Conservation (phyloP, 306 rosid species). For the Rosa multiflora region DNA sequence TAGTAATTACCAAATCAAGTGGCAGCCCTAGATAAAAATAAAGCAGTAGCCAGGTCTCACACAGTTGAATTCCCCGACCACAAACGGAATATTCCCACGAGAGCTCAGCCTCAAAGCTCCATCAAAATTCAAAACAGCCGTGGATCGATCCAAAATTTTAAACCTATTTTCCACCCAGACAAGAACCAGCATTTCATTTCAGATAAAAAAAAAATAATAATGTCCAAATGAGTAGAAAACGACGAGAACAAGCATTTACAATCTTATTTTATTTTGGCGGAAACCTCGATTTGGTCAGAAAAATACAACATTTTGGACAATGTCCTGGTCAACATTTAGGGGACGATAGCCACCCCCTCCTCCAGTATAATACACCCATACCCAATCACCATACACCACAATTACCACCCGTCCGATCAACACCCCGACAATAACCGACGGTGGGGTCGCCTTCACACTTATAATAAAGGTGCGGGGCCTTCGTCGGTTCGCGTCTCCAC, state of each 20-base stretch:
- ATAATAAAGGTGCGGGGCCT: not conserved
- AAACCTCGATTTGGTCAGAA: constrained; percentile 8
- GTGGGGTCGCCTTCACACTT: not conserved
- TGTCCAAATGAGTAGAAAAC: not conserved
- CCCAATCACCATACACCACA: not conserved
- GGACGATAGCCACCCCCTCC: not conserved
- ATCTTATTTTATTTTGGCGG: not conserved
- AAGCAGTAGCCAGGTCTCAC: not conserved
- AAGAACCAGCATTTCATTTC: not conserved
- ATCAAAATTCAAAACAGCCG: not conserved
- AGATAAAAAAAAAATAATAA: not conserved
- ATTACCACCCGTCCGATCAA: not conserved
- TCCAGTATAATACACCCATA: not conserved
- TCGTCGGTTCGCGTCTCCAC: not conserved
- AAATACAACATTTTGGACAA: not conserved
- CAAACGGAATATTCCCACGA: not conserved
- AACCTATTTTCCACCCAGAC: not conserved
- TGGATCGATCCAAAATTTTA: not conserved
- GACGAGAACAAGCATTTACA: not conserved
- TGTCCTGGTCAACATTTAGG: not conserved
- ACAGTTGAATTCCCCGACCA: not conserved
- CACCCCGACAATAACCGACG: not conserved
- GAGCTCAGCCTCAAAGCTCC: not conserved
- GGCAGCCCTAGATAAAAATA: too few species aligned
- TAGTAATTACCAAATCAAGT: too few species aligned